Evolutionary conservation across 2,329 filamentous ascomycete genomes (phyloP).

Genomic region (Sclerotinia trifoliorum): DNA sequence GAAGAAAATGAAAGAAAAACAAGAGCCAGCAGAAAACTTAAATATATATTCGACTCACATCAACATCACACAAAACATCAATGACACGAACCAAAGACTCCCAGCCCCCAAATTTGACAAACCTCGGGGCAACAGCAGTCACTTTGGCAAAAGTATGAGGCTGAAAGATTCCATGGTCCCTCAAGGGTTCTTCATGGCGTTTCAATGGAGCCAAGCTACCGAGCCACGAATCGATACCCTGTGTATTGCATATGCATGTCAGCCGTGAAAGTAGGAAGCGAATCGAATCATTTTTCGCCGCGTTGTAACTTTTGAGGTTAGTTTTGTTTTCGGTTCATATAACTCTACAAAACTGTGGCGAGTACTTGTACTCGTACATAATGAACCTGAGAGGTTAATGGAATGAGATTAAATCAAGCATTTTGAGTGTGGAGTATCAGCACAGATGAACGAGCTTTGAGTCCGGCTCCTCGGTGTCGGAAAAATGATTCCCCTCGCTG

Average conservation of each 20-base stretch:
- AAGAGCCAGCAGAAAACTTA: not conserved
- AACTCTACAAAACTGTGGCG: not conserved
- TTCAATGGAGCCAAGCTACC: conserved; percentile 1
- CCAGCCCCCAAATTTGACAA: not conserved
- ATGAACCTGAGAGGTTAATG: not conserved
- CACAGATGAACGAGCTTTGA: not conserved
- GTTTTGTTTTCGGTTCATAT: not conserved
- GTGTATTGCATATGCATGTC: not conserved
- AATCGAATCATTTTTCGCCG: not conserved
- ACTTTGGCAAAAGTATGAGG: not conserved
- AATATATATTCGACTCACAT: not conserved
- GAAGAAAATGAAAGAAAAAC: not conserved
- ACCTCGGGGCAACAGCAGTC: not conserved
- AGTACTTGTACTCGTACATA: no score
- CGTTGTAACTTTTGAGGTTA: not conserved
- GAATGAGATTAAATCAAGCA: not conserved
- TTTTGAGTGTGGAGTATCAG: conserved; percentile 2
- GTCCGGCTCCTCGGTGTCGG: no score
- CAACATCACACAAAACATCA: not conserved
- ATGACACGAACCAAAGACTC: not conserved
- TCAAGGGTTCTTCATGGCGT: not conserved
- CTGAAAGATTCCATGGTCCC: not conserved
- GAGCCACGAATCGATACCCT: not conserved
- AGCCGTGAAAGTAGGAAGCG: not conserved
- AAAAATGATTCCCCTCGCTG: no score